Conservation (phyloP, 2,329 filamentous ascomycete species). For the Fusarium setosum region DNA sequence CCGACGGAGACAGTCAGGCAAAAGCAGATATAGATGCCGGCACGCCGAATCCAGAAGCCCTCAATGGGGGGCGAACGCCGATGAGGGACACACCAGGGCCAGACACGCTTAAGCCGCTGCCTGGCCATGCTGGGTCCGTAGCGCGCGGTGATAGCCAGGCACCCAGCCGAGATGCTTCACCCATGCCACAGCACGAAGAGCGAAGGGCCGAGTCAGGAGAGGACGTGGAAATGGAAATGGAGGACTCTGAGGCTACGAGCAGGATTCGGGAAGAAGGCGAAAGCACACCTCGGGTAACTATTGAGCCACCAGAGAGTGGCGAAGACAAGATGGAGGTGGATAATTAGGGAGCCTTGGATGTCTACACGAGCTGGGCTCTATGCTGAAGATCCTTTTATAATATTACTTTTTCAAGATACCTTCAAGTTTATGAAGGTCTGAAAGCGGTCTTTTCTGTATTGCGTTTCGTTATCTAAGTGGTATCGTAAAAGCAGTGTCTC, state of each 20-base stretch:
- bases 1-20: conserved; percentile 53
- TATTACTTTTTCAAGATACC: conserved; percentile 41
- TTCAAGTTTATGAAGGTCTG: conserved; percentile 33
- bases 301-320: conserved; percentile 59
- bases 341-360: conserved; percentile 47
- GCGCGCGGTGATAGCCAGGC: conserved; percentile 44
- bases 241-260: conserved; percentile 53
- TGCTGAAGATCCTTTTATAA: conserved; percentile 12
- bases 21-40: conserved; percentile 45
- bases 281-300: conserved; percentile 57
- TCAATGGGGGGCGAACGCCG: conserved; percentile 49
- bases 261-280: conserved; percentile 56
- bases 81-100: conserved; percentile 43
- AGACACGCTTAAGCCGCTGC: conserved; percentile 40
- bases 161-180: conserved; percentile 44
- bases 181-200: conserved; percentile 43
- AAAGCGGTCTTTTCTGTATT: conserved; percentile 12
- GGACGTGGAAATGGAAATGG: conserved; percentile 71
- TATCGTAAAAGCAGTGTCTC: conserved; percentile 27
- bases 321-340: conserved; percentile 76
- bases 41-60: conserved; percentile 41
- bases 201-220: conserved; percentile 58
- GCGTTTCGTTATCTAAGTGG: conserved; percentile 22
- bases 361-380: not conserved
- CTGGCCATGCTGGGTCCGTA: conserved; percentile 26